Percentiles rank a stretch among this genome's conserved stretches.
phyloP scores from a whole-genome alignment of 306 rosid genomes.

The Glycine latifolia region DNA sequence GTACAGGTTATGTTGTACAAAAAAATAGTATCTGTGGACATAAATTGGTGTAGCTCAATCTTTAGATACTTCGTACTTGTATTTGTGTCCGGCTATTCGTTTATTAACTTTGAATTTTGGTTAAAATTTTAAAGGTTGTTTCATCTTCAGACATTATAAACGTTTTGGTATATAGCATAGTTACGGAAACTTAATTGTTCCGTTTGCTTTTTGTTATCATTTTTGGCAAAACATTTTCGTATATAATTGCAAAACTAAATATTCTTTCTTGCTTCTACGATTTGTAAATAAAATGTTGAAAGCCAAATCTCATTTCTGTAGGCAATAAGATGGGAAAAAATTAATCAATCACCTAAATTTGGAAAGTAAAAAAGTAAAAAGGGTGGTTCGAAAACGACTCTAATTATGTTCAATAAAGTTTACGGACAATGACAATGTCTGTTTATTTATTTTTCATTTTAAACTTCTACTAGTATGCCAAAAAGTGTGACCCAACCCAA shows the following conservation, averaged over 20 bases:
- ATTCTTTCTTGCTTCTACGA: neutral
- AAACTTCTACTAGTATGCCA: no score
- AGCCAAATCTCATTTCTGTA: neutral
- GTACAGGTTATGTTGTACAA: slow-evolving; percentile 5
- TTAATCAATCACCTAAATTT: no score
- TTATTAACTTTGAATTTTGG: slow-evolving; percentile 4
- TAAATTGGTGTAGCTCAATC: slow-evolving; percentile 18
- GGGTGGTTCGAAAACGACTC: no score
- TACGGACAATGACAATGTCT: no score
- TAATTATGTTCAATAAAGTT: no score
- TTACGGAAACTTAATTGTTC: neutral
- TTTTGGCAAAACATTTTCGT: no score
- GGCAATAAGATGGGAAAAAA: neutral
- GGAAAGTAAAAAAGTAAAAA: no score
- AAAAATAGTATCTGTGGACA: slow-evolving; percentile 16
- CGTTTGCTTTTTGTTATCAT: neutral
- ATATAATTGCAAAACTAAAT: neutral
- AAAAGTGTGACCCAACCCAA: no score
- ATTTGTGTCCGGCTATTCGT: slow-evolving; percentile 33
- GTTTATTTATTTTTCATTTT: no score
- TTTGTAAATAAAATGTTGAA: neutral
- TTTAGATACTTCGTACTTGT: slow-evolving; percentile 23
- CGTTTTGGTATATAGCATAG: neutral
- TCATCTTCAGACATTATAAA: neutral
- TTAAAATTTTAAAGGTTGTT: neutral